A percentile compares a stretch with the other conserved stretches of the same genome.
These are phyloP conservation scores for Boehmeria nivea DNA, from an alignment of 306 rosid species.

Conservation along the genomic window DNA sequence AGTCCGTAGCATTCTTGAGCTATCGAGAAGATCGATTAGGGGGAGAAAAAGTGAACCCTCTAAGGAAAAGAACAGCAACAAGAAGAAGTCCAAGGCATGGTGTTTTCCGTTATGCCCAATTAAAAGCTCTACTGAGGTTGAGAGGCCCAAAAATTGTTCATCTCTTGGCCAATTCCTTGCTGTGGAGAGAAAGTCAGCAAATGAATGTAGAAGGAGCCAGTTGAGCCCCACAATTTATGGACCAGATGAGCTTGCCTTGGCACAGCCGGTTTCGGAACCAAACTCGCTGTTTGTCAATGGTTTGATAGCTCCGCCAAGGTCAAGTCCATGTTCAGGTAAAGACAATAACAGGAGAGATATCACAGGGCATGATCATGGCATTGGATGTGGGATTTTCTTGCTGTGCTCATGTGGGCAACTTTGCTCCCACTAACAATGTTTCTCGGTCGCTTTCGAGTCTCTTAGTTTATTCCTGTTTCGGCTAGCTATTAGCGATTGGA, in stretches of 20 bases:
- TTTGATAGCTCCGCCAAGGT: constrained; percentile 45
- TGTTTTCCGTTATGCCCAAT: constrained; percentile 34
- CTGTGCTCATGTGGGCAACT: constrained; percentile 13
- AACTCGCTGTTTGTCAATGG: constrained; percentile 50
- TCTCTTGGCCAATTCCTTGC: constrained; percentile 52
- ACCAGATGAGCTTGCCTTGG: constrained; percentile 33
- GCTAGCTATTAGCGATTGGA: too few species aligned
- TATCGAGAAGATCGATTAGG: constrained; percentile 56
- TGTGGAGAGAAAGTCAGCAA: constrained; percentile 46
- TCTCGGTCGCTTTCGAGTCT: not conserved
- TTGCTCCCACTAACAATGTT: not conserved
- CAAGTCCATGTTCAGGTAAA: constrained; percentile 19
- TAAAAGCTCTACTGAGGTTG: constrained; percentile 29
- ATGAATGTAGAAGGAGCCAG: constrained; percentile 26
- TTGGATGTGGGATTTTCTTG: constrained; percentile 24
- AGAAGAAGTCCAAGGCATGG: constrained; percentile 31
- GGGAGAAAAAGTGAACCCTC: constrained; percentile 36
- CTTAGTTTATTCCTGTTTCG: too few species aligned
- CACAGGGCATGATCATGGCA: constrained; percentile 10
- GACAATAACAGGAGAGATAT: constrained; percentile 17
- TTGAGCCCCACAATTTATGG: constrained; percentile 24
- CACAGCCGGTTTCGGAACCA: constrained; percentile 24
- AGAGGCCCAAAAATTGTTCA: constrained; percentile 17
- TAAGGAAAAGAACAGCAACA: constrained; percentile 26
- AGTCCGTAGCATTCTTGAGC: constrained; percentile 51